Percentiles rank a stretch among this genome's conserved stretches.
These are phyloP conservation scores for Podospora anserina DNA, from an alignment of 495 filamentous ascomycete genomes.

Conservation along the genomic window DNA sequence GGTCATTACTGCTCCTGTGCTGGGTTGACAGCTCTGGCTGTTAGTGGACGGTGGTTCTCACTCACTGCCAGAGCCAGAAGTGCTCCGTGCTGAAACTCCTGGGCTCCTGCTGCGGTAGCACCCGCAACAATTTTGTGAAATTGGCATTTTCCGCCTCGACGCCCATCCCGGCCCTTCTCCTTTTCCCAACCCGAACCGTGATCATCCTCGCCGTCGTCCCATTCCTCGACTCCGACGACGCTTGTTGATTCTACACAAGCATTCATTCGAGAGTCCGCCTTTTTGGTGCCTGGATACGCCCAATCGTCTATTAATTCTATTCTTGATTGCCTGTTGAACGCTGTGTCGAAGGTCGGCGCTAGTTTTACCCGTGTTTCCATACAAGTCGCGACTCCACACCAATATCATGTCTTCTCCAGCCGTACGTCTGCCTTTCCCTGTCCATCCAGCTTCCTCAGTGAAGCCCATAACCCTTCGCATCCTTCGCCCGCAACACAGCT, in stretches of 20 bases:
- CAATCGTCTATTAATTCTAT: conserved; percentile 20
- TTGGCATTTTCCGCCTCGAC: conserved; percentile 36
- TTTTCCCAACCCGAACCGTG: conserved; percentile 33
- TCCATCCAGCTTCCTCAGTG: conserved; percentile 12
- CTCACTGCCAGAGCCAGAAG: conserved; percentile 1
- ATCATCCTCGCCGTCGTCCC: conserved; percentile 13
- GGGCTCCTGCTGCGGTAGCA: conserved; percentile 30
- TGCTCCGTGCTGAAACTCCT: conserved; percentile 27
- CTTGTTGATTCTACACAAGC: neutral
- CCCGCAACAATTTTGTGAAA: conserved; percentile 40
- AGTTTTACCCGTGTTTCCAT: conserved; percentile 26
- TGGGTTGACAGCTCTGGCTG: conserved; percentile 20
- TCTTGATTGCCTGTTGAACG: conserved; percentile 15
- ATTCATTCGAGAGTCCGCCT: conserved; percentile 2
- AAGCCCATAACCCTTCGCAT: neutral
- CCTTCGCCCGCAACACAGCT: conserved; percentile 11
- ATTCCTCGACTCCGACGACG: conserved; percentile 9
- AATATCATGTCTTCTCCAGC: conserved; percentile 39
- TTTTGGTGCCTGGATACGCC: conserved; percentile 31
- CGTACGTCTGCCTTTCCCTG: conserved; percentile 34
- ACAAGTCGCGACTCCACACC: conserved; percentile 22
- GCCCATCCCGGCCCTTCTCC: conserved; percentile 33
- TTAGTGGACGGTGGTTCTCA: neutral
- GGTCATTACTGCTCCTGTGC: conserved; percentile 17
- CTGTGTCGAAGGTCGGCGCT: conserved; percentile 19